Evolutionary conservation across 108 stramenopile genomes (phyloP).

Genomic region (Skeletonema grethae): DNA sequence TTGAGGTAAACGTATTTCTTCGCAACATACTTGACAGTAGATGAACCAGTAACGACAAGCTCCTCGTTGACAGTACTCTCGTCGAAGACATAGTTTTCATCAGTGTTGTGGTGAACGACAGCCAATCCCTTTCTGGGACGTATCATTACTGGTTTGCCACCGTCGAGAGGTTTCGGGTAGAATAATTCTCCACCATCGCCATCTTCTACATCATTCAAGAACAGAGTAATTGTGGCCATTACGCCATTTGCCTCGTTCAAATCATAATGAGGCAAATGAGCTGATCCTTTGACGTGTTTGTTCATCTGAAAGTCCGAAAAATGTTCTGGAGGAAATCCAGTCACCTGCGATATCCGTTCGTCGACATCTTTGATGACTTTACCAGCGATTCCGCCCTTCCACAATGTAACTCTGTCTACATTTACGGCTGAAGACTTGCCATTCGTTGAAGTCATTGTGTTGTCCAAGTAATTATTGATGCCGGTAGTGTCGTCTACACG

Average conservation of each 20-base stretch:
- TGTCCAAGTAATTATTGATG: conserved; percentile 56
- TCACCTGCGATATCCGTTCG: conserved; percentile 89
- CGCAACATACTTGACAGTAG: conserved; percentile 68
- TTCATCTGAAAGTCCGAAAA: conserved; percentile 82
- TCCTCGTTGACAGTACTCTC: conserved; percentile 66
- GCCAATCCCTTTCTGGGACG: conserved; percentile 75
- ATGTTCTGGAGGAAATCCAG: conserved; percentile 79
- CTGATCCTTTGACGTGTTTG: conserved; percentile 57
- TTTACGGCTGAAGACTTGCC: conserved; percentile 34
- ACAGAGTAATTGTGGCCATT: conserved; percentile 81
- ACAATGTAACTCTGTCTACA: conserved; percentile 70
- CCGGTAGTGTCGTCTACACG: conserved; percentile 30
- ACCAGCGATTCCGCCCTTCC: conserved; percentile 74
- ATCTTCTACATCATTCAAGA: conserved; percentile 61
- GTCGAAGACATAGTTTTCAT: conserved; percentile 73
- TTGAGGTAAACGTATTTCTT: conserved; percentile 79
- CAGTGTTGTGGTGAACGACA: conserved; percentile 86
- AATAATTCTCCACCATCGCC: conserved; percentile 60
- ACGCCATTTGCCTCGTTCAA: conserved; percentile 51
- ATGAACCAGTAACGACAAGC: conserved; percentile 35
- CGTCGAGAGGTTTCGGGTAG: conserved; percentile 55
- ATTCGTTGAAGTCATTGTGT: conserved; percentile 37
- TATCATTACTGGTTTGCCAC: conserved; percentile 64
- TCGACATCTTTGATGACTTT: conserved; percentile 73
- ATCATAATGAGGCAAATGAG: conserved; percentile 72